Conservation (phyloP, 2,329 filamentous ascomycete genomes). For the Triangularia setosa region DNA sequence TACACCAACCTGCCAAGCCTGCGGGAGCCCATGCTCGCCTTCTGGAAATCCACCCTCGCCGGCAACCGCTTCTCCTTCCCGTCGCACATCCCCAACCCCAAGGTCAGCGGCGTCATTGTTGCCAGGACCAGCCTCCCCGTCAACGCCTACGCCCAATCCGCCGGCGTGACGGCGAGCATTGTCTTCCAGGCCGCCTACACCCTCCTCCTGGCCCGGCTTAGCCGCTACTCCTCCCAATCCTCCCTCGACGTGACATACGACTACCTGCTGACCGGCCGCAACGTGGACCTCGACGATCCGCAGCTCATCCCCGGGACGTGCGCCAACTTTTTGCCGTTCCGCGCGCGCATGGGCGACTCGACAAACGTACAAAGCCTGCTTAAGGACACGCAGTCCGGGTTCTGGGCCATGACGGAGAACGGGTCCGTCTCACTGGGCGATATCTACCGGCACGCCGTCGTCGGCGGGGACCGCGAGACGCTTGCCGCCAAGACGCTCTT, state of each 20-base stretch:
- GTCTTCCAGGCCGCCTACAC: conserved; percentile 36
- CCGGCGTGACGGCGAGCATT: conserved; percentile 32
- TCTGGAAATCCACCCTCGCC: not conserved
- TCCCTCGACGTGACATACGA: conserved; percentile 29
- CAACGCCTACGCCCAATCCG: conserved; percentile 17
- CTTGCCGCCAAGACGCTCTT: conserved; percentile 8
- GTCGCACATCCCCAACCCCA: conserved; percentile 7
- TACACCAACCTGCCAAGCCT: conserved; percentile 19
- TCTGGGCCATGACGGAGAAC: conserved; percentile 16
- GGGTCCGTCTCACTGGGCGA: conserved; percentile 8
- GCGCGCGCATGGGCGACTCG: conserved; percentile 18
- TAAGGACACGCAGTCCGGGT: conserved; percentile 5
- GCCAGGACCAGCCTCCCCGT: too few relatives aligned
- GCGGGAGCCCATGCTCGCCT: conserved; percentile 10
- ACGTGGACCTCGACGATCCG: conserved; percentile 34
- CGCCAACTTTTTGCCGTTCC: conserved; percentile 37
- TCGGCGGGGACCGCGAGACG: too few relatives aligned
- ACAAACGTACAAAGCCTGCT: not conserved
- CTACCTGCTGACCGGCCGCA: conserved; percentile 37
- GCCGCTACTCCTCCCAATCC: conserved; percentile 5
- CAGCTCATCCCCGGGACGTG: conserved; percentile 36
- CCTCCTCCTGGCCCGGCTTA: conserved; percentile 28
- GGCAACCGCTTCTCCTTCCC: conserved; percentile 11
- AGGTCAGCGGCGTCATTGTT: too few relatives aligned
- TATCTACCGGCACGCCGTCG: conserved; percentile 6